Evolutionary conservation across 768 basidiomycete species (phyloP).

Genomic region (Cyclocybe cylindracea): DNA sequence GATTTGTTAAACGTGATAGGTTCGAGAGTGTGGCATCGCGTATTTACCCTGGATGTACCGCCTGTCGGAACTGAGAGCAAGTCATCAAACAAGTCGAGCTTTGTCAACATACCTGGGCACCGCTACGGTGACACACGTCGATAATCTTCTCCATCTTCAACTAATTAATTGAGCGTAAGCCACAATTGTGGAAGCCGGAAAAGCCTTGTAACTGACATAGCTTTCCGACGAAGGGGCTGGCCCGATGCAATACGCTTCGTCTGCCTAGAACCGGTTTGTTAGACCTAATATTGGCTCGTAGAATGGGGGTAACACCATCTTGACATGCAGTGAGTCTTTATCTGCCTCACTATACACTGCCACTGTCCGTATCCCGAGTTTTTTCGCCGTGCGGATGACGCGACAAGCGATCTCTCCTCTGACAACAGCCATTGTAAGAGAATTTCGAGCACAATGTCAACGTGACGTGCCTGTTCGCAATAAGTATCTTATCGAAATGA

Average conservation of each 20-base stretch:
- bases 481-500: constrained; percentile 88
- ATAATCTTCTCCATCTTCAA: constrained; percentile 88
- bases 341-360: constrained; percentile 93
- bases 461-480: constrained; percentile 75
- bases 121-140: constrained; percentile 75
- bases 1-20: constrained; percentile 3
- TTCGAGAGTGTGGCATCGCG: not conserved
- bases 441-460: not conserved
- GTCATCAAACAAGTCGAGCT: not conserved
- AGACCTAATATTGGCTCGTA: not conserved
- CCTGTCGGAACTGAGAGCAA: constrained; percentile 43
- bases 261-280: constrained; percentile 46
- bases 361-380: constrained; percentile 88
- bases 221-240: constrained; percentile 88
- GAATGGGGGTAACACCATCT: constrained; percentile 51
- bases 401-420: constrained; percentile 97
- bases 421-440: not conserved
- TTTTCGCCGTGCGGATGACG: constrained; percentile 87
- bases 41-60: constrained; percentile 86
- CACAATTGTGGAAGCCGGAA: constrained; percentile 1
- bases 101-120: constrained; percentile 68
- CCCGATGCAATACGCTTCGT: constrained; percentile 91
- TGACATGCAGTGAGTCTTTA: constrained; percentile 76
- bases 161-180: constrained; percentile 34
- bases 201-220: constrained; percentile 60